A percentile compares a stretch with the other conserved stretches of the same genome.
Conservation (phyloP, 352 stramenopile genomes). For the Phytophthora idaei region DNA sequence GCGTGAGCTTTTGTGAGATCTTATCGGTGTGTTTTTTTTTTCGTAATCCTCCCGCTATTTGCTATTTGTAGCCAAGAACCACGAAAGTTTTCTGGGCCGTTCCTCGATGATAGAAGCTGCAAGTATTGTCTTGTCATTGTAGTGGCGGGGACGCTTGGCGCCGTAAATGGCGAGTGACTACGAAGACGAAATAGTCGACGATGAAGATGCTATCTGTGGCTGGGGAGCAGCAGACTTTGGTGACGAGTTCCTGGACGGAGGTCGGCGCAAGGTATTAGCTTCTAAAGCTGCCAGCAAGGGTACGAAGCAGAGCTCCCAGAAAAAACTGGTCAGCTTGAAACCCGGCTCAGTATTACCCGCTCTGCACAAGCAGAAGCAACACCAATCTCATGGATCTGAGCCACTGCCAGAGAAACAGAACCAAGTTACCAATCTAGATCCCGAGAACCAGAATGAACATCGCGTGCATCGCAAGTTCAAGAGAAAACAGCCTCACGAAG, state of each 20-base stretch:
- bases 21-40: constrained; percentile 5
- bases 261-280: not conserved
- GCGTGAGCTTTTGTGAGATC: constrained; percentile 10
- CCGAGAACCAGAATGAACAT: not conserved
- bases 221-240: constrained; percentile 34
- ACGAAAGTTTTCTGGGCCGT: not conserved
- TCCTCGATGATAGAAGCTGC: constrained; percentile 4
- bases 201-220: constrained; percentile 28
- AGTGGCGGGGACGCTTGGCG: not conserved
- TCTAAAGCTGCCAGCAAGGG: constrained; percentile 1
- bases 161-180: constrained; percentile 6
- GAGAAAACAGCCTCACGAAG: not conserved
- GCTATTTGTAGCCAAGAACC: constrained; percentile 26
- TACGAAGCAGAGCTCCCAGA: constrained; percentile 8
- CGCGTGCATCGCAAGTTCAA: not conserved
- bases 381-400: not conserved
- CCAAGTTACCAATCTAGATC: not conserved
- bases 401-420: not conserved
- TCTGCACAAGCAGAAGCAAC: not conserved
- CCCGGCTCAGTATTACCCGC: not conserved
- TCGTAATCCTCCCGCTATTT: not conserved
- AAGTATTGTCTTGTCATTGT: constrained; percentile 4
- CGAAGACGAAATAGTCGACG: constrained; percentile 13
- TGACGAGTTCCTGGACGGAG: constrained; percentile 12
- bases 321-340: constrained; percentile 3